A percentile compares a stretch with the other conserved stretches of the same genome.
phyloP scores from a whole-genome alignment of 306 rosid species.

The Sechiopsis laciniata region DNA sequence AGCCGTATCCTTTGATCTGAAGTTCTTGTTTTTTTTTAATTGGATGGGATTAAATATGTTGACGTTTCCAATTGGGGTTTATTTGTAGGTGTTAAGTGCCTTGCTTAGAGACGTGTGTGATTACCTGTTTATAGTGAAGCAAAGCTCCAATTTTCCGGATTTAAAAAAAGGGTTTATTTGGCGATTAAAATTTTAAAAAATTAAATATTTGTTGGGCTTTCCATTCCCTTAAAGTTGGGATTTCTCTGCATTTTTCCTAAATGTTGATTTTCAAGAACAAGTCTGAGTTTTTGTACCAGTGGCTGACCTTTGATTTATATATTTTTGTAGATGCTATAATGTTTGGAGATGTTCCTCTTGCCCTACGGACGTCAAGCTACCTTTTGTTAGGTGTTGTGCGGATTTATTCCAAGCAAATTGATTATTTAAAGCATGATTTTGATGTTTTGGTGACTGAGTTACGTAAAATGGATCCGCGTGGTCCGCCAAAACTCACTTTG shows the following conservation, averaged over 20 bases:
- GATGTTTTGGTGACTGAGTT: conserved; percentile 29
- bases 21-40: not conserved
- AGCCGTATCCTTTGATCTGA: not conserved
- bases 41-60: not conserved
- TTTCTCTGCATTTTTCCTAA: not conserved
- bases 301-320: conserved; percentile 6
- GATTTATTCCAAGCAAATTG: conserved; percentile 82
- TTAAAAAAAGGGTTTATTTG: not conserved
- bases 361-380: conserved; percentile 74
- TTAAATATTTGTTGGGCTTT: not conserved
- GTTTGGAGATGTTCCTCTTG: conserved; percentile 88
- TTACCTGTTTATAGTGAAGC: too few relatives aligned
- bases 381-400: conserved; percentile 80
- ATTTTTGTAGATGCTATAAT: conserved; percentile 54
- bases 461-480: conserved; percentile 33
- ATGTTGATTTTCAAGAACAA: not conserved
- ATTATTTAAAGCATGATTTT: conserved; percentile 53
- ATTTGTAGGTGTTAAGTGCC: not conserved
- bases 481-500: conserved; percentile 39
- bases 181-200: not conserved
- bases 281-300: not conserved
- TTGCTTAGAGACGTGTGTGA: too few relatives aligned
- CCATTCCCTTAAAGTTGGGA: too few relatives aligned
- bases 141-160: too few relatives aligned
- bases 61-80: not conserved